Evolutionary conservation across 176 grass and related monocot species (phyloP).

Genomic region (Rhipidocladum racemiflorum): DNA sequence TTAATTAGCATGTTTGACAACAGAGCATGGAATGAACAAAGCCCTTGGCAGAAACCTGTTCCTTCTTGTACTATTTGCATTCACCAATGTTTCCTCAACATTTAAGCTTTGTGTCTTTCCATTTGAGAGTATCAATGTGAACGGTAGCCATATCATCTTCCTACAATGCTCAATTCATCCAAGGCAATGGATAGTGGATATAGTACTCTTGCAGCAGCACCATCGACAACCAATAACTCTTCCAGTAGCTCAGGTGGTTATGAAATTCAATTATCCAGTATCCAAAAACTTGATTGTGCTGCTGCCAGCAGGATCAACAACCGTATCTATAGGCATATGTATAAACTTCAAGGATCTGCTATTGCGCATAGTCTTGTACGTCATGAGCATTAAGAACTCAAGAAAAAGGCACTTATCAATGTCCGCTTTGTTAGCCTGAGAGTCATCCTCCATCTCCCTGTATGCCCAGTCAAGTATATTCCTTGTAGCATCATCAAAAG

Average conservation of each 20-base stretch:
- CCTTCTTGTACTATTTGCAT: neutral
- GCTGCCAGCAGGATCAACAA: constrained; percentile 23
- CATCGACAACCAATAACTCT: neutral
- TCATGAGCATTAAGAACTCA: too few relatives aligned
- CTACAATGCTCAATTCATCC: too few relatives aligned
- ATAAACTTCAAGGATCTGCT: constrained; percentile 29
- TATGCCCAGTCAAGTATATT: too few relatives aligned
- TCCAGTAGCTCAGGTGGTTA: constrained; percentile 5
- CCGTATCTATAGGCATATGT: constrained; percentile 20
- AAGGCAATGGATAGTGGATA: too few relatives aligned
- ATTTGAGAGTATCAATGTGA: too few relatives aligned
- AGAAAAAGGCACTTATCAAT: too few relatives aligned
- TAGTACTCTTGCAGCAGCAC: neutral
- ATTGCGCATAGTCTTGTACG: constrained; percentile 40
- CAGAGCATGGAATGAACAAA: neutral
- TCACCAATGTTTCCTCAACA: neutral
- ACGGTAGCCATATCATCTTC: too few relatives aligned
- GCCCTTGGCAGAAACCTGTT: neutral
- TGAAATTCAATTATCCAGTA: constrained; percentile 32
- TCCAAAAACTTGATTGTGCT: constrained; percentile 28
- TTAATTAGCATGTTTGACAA: neutral
- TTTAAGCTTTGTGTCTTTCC: neutral
- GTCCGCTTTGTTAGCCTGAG: too few relatives aligned
- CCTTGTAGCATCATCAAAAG: too few relatives aligned
- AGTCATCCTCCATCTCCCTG: too few relatives aligned